Base-by-base conservation (phyloP, 345 rosid genomes). In the Heritiera littoralis region DNA sequence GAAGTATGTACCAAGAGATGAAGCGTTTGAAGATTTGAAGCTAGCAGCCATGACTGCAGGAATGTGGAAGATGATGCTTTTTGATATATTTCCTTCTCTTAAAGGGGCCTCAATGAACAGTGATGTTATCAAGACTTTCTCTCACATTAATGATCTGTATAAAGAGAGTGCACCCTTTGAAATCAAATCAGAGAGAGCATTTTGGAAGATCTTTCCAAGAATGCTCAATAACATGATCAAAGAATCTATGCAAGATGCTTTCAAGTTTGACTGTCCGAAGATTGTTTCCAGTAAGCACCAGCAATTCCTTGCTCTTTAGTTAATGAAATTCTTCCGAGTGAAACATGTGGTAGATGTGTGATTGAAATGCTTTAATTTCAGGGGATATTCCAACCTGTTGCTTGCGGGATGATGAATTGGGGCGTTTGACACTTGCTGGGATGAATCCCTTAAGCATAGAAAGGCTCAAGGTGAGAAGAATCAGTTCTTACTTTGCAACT, bases 361-460 rank as follows among this genome's bases (percentile, higher is more conserved):
- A 43, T 43, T 43, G 45, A 18, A 66, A 17, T 20, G 69, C 69
- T 40, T 6, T 46, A 23, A 5, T 66, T 66, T 66, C 73, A 78
- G 80, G 75, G 14, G 75, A 78, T 45, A 9, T 20, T 20, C 18
- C 54, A 45, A 69, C 80, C 55, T 68, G 67, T 10, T 77, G 45
- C 20, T 69, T 58, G 5, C 45, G 72, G 43, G 80, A 78, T 69
- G 80, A 78, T 68, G 80, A 78, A 43, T 69, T 78, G 38, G 75
- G 68, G 3, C 80, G 68, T 18, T 18, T 52, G 17, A 30, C 61
- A 35, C 67, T 78, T 43, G 75, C 80, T 14, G 80, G 80, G 45
- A 77, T 77, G 49, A 67, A 67, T 15, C 80, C 80, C 18, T 5
- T 55, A n/a, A 66, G 74, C 80, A 77, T 77, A 54, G 80, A 77